These are phyloP conservation scores for Penicillium chermesinum DNA, from an alignment of 495 filamentous ascomycete genomes.

Conservation along the genomic window DNA sequence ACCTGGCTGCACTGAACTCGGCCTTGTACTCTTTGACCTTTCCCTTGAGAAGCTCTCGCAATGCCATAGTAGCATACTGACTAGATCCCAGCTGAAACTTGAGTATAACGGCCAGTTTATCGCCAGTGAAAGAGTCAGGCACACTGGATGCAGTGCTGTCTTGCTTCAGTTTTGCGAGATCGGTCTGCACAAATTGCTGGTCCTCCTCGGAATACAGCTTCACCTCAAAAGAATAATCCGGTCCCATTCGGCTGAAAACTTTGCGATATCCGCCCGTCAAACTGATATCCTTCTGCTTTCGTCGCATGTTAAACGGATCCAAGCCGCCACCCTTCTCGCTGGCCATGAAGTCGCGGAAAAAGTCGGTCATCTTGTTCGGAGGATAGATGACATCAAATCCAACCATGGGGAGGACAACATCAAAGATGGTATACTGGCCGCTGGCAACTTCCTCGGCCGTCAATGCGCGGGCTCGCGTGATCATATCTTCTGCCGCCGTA, in stretches of 20 bases:
- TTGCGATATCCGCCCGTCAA: slow-evolving; percentile 87
- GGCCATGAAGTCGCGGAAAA: slow-evolving; percentile 80
- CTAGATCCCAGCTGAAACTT: slow-evolving; percentile 80
- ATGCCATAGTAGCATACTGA: slow-evolving; percentile 91
- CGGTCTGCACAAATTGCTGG: slow-evolving; percentile 82
- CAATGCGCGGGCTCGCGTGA: slow-evolving; percentile 69
- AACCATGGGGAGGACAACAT: slow-evolving; percentile 90
- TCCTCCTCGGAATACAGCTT: slow-evolving; percentile 62
- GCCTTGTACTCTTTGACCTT: not conserved
- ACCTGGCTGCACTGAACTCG: not conserved
- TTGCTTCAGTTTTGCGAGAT: slow-evolving; percentile 54
- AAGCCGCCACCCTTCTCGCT: slow-evolving; percentile 67
- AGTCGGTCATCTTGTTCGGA: slow-evolving; percentile 69
- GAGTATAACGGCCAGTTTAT: slow-evolving; percentile 75
- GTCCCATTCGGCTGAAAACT: slow-evolving; percentile 60
- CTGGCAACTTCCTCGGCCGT: slow-evolving; percentile 72
- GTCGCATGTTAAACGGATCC: slow-evolving; percentile 82
- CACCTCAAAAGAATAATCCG: slow-evolving; percentile 59
- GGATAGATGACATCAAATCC: slow-evolving; percentile 90
- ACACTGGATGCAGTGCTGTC: slow-evolving; percentile 1
- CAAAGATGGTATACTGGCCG: slow-evolving; percentile 76
- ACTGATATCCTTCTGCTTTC: slow-evolving; percentile 77
- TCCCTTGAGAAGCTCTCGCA: slow-evolving; percentile 77
- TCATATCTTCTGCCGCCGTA: slow-evolving; percentile 52
- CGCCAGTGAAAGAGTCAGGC: slow-evolving; percentile 8